Evolutionary conservation across 2,329 filamentous ascomycete species (phyloP).

Genomic region (Botryotinia narcissicola): DNA sequence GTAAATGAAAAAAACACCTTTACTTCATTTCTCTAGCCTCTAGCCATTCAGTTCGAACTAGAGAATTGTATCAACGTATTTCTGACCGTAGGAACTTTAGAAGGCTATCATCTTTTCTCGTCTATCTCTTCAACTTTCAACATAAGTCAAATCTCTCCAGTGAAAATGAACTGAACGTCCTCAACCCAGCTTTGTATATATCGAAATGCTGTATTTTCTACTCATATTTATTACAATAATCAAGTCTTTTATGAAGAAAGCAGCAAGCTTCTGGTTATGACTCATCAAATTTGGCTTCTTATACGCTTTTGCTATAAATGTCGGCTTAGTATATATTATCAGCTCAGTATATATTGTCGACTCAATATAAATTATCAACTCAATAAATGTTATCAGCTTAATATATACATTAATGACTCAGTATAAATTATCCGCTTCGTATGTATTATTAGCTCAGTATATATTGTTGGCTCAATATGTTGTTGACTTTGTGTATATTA

Average conservation of each 20-base stretch:
- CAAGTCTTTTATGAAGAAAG: not conserved
- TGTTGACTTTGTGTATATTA: too few species aligned
- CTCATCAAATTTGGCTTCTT: not conserved
- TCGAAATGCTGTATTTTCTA: too few species aligned
- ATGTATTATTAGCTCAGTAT: too few species aligned
- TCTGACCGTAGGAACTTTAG: not conserved
- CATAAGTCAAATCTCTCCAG: not conserved
- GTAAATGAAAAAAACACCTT: not conserved
- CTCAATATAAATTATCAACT: too few species aligned
- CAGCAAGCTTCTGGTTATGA: accelerated
- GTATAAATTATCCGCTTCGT: too few species aligned
- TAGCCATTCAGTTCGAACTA: not conserved
- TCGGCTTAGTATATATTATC: not conserved
- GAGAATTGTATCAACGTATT: not conserved
- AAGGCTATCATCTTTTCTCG: not conserved
- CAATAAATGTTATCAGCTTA: too few species aligned
- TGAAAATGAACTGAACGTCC: accelerated
- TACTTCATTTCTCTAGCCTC: not conserved
- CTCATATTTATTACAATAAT: too few species aligned
- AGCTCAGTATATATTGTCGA: too few species aligned
- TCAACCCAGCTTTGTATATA: not conserved
- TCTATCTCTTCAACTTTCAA: not conserved
- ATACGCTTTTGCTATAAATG: not conserved
- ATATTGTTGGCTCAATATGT: too few species aligned
- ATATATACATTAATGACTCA: not conserved